Percentiles rank a stretch among this genome's conserved stretches.
phyloP scores from a whole-genome alignment of 1,284 basidiomycete species.

The Lignosus rhinocerotis region DNA sequence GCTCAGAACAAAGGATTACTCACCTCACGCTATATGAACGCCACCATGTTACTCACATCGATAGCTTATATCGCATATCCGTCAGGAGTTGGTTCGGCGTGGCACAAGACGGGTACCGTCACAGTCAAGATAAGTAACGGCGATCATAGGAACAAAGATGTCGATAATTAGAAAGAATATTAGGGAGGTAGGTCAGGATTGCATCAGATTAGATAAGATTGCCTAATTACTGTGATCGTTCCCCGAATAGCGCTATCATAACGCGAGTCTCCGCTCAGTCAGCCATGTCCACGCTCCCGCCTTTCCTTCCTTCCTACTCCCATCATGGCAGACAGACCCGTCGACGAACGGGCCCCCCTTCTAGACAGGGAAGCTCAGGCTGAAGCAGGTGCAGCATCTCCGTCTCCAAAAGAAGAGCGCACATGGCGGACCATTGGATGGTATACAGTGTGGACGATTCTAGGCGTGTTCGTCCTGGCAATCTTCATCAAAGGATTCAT shows the following conservation, averaged over 20 bases:
- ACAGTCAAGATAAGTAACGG: neutral
- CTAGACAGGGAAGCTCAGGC: conserved; percentile 11
- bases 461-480: conserved; percentile 41
- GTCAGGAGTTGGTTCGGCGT: neutral
- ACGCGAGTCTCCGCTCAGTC: conserved; percentile 1
- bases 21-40: neutral
- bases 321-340: conserved; percentile 13
- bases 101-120: neutral
- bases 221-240: no score
- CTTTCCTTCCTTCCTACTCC: neutral
- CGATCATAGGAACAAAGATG: neutral
- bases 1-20: neutral
- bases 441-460: conserved; percentile 36
- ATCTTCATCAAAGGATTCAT: conserved; percentile 71
- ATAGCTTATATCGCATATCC: neutral
- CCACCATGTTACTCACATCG: neutral
- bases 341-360: conserved; percentile 20
- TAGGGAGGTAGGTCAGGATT: no score
- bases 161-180: neutral
- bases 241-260: no score
- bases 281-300: conserved; percentile 7
- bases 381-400: conserved; percentile 14
- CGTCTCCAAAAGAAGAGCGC: conserved; percentile 27
- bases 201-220: no score
- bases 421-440: conserved; percentile 33